Evolutionary conservation across 768 basidiomycete species (phyloP).

Genomic region (Kwoniella shandongensis): DNA sequence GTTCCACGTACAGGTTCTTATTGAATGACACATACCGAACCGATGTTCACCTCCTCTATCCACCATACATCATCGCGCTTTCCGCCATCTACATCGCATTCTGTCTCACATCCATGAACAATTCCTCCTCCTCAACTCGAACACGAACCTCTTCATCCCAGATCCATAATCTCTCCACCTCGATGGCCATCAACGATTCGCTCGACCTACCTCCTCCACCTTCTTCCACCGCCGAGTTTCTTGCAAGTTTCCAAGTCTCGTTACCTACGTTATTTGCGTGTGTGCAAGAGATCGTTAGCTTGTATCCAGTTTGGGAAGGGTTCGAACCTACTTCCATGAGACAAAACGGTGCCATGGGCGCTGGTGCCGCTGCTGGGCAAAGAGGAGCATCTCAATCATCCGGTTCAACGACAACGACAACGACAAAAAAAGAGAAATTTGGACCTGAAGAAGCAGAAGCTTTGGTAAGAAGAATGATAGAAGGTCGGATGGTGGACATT

Average conservation of each 20-base stretch:
- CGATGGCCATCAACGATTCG: constrained; percentile 50
- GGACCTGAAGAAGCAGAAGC: constrained; percentile 42
- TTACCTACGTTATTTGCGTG: constrained; percentile 77
- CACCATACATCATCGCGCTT: constrained; percentile 90
- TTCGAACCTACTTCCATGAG: constrained; percentile 59
- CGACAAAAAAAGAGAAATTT: constrained; percentile 28
- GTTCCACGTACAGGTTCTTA: constrained; percentile 68
- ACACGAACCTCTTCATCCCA: constrained; percentile 49
- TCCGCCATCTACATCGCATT: constrained; percentile 87
- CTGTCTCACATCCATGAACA: constrained; percentile 63
- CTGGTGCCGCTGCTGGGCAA: background rate
- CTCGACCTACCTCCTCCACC: constrained; percentile 27
- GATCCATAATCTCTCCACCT: constrained; percentile 53
- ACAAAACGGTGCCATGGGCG: background rate
- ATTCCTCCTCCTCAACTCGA: constrained; percentile 41
- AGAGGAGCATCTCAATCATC: constrained; percentile 1
- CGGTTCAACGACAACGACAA: constrained; percentile 7
- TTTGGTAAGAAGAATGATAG: constrained; percentile 43
- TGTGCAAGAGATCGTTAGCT: constrained; percentile 82
- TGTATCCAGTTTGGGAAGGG: constrained; percentile 85
- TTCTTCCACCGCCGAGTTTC: constrained; percentile 60
- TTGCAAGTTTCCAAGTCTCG: constrained; percentile 82
- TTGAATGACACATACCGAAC: constrained; percentile 96
- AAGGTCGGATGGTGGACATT: constrained; percentile 40
- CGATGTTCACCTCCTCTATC: constrained; percentile 87